Base-by-base conservation (phyloP, 805 yeast species). In the Candida gorgasii region DNA sequence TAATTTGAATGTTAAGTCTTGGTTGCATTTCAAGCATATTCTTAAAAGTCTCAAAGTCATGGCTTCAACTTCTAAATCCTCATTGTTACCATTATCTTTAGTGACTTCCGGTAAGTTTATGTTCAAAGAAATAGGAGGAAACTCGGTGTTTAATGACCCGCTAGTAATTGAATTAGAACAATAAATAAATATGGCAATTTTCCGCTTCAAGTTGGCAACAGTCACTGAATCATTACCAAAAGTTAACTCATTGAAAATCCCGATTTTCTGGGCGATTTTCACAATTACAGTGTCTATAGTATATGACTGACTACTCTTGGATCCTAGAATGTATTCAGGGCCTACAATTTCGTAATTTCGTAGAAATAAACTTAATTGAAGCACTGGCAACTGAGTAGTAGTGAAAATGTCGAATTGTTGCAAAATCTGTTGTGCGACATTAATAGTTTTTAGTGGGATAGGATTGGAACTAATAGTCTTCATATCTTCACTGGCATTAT, bases 311-410 rank as follows among this genome's bases (percentile, higher is more conserved):
- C 30, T 28, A 24, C 23, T 23, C 11, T 22, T 27, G 8, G 38
- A 19, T 16, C 44, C 40, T 5, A 41, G 9, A 27, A 82, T 82
- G 52, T 76, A 79, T 45, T 73, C 79, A 0, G 82, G 82, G 0
- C 79, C 64, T 38, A 57, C 63, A 24, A 58, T 65, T 48, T 62
- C 76, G 57, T 80, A 81, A 17, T 73, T 57, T 47, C 79, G 68
- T 63, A 78, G 66, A 45, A 75, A 63, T 34, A 79, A 42, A 7
- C 80, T 73, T 47, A 80, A 75, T 54, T 80, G 85, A 45, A 82
- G 59, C 14, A 80, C 66, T 0, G 74, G 67, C 19, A 82, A 49
- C n/a, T 79, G 73, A 28, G 76, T 68, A 45, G 72, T 62, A 30
- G 49, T 54, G 15, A 58, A 48, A 13, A 60, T 46, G 34, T 65